Evolutionary conservation across 75 land plant species (phyloP).

Genomic region (Cunninghamia lanceolata): DNA sequence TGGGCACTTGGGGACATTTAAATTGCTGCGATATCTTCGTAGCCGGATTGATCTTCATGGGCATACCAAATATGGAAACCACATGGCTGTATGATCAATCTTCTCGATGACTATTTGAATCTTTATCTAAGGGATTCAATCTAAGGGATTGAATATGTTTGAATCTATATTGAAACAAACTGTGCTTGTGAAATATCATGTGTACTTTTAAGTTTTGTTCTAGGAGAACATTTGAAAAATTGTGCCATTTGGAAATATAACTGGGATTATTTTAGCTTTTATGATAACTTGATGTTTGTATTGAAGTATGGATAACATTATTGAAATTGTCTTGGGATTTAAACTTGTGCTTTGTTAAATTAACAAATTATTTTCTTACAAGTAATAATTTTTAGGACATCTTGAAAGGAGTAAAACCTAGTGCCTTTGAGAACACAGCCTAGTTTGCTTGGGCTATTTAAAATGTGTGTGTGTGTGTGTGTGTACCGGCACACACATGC

Average conservation of each 20-base stretch:
- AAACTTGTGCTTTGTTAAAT: not conserved
- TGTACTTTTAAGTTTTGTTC: not conserved
- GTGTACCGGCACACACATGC: too few relatives aligned
- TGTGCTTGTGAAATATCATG: not conserved
- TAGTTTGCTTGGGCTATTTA: too few relatives aligned
- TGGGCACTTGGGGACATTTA: slow-evolving; percentile 86
- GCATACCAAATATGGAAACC: slow-evolving; percentile 82
- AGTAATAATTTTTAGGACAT: not conserved
- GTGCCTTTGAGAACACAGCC: not conserved
- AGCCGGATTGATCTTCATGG: slow-evolving; percentile 78
- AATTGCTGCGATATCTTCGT: slow-evolving; percentile 73
- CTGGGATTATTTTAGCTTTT: too few relatives aligned
- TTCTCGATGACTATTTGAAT: not conserved
- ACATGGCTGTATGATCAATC: slow-evolving; percentile 82
- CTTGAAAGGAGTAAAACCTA: not conserved
- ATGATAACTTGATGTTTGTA: too few relatives aligned
- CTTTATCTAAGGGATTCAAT: not conserved
- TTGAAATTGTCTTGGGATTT: not conserved
- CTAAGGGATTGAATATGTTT: not conserved
- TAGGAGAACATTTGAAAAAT: not conserved
- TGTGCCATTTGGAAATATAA: not conserved
- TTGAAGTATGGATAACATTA: not conserved
- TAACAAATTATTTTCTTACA: not conserved
- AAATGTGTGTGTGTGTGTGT: too few relatives aligned
- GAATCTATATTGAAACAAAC: not conserved